Evolutionary conservation across 306 rosid genomes (phyloP), one percentile per base, ranked within the genome.

Genomic region (Hylodesmum podocarpum): DNA sequence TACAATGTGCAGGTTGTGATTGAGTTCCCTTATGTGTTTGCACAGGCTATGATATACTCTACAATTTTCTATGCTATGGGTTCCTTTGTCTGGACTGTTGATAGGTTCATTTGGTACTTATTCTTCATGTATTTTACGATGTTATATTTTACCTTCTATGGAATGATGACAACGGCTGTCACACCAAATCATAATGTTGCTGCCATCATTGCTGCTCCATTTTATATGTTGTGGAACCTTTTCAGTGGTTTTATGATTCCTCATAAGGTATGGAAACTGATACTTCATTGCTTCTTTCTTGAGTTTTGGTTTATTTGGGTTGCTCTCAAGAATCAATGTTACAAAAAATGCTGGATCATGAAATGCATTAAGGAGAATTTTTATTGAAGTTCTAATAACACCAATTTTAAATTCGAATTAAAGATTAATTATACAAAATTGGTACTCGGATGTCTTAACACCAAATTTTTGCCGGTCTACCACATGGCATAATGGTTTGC

Each of bases 221-320:
- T 93, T 84, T 96, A 92, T 54, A 96, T 96, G 99, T 83, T 96
- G 40, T 96, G 99, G 99, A 96, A 96, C 89, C 97, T 96, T 55
- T 96, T 96, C 90, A 92, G 99, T 65, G 99, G 99, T 80, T 92
- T 96, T 73, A 96, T 96, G 99, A 91, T 96, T 84, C 99, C 99
- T 80, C 98, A 81, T 67, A 92, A 91, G 99, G 99, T 96, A 87
- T 80, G 75, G 50, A 49, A 70, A 74, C 16, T 66, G 21, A 63
- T 58, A 5, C 49, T 79, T 76, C 66, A 62, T 55, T 46, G 75
- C 54, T 55, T 74, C 53, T 47, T 34, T 63, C 50, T 27, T 4
- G 36, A 34, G 75, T 72, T 57, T 43, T 46, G 76, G 65, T 77
- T 43, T 37, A 54, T 21, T 50, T 57, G 11, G 13, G 27, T 31